These are phyloP conservation scores for Termitomyces sp. DNA, from an alignment of 768 basidiomycete species.

Conservation along the genomic window DNA sequence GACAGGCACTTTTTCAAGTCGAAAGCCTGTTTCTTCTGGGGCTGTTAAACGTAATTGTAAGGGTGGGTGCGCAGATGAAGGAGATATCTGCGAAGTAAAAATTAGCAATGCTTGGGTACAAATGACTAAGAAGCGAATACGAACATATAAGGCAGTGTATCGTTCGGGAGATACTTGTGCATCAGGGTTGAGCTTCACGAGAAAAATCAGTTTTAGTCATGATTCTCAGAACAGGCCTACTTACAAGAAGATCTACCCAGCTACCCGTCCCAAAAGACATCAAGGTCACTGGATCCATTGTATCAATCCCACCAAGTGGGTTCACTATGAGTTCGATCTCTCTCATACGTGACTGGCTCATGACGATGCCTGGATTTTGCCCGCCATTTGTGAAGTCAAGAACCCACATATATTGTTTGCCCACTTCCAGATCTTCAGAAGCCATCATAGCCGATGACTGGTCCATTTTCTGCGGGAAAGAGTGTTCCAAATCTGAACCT, in stretches of 20 bases:
- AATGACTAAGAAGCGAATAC: constrained; percentile 23
- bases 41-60: constrained; percentile 63
- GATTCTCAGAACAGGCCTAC: constrained; percentile 16
- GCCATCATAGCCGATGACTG: constrained; percentile 27
- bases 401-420: constrained; percentile 51
- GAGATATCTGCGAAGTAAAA: constrained; percentile 49
- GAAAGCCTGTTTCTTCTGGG: constrained; percentile 76
- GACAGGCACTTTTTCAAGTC: constrained; percentile 70
- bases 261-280: constrained; percentile 50
- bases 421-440: constrained; percentile 14
- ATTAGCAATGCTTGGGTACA: neutral
- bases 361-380: constrained; percentile 55
- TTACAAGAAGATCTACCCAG: constrained; percentile 67
- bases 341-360: constrained; percentile 72
- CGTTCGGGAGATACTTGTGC: constrained; percentile 51
- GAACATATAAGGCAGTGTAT: constrained; percentile 68
- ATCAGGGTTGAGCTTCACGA: constrained; percentile 53
- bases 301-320: constrained; percentile 48
- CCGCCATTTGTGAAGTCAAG: constrained; percentile 70
- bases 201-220: constrained; percentile 7
- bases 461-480: constrained; percentile 44
- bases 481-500: constrained; percentile 47
- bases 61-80: constrained; percentile 65
- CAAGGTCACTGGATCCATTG: constrained; percentile 39
- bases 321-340: constrained; percentile 69